These are phyloP conservation scores for Trichophyton verrucosum DNA, from an alignment of 2,329 filamentous ascomycete species.

Conservation along the genomic window DNA sequence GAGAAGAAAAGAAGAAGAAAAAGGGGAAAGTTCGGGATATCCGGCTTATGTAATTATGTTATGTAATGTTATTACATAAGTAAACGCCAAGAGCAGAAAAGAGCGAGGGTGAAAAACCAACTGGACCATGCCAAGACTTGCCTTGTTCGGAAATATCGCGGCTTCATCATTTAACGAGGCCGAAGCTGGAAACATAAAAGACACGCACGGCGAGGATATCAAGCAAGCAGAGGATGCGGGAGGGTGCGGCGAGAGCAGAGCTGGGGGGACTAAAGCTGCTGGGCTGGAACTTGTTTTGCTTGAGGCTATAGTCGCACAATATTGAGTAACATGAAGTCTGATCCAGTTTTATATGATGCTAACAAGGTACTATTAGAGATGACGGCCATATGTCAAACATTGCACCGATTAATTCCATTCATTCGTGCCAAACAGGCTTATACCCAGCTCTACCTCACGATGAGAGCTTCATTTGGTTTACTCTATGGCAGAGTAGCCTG, in stretches of 20 bases:
- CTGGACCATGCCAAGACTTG: background rate
- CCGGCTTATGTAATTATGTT: background rate
- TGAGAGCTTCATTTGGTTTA: too few species aligned
- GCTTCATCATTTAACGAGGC: background rate
- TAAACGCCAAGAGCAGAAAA: background rate
- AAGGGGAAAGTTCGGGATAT: too few species aligned
- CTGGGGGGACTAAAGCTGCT: too few species aligned
- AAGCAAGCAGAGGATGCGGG: background rate
- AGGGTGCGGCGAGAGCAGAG: background rate
- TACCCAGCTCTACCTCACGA: background rate
- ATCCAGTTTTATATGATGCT: too few species aligned
- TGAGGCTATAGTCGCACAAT: too few species aligned
- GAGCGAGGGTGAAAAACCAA: background rate
- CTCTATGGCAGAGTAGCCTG: background rate
- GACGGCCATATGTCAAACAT: too few species aligned
- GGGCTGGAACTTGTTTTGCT: too few species aligned
- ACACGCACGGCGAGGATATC: background rate
- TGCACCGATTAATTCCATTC: too few species aligned
- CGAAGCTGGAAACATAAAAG: background rate
- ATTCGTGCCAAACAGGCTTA: background rate
- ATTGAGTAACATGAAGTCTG: too few species aligned
- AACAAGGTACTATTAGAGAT: too few species aligned
- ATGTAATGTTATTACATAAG: background rate
- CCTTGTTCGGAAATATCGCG: background rate
- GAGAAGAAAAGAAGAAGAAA: too few species aligned